Conservation (phyloP, 768 basidiomycete species). For the Termitomyces sp. region DNA sequence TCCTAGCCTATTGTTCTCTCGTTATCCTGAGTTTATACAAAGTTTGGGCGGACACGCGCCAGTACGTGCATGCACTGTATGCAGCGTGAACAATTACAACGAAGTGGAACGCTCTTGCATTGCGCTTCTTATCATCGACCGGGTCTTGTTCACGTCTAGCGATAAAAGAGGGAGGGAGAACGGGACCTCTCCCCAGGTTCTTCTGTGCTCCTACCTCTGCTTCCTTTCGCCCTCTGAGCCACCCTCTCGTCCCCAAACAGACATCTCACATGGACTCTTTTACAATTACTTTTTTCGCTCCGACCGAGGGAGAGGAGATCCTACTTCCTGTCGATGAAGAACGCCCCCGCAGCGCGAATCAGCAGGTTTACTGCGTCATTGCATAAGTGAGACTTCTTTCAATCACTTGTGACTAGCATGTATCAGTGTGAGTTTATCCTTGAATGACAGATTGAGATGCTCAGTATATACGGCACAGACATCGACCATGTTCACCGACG, state of each 20-base stretch:
- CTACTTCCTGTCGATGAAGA: conserved; percentile 1
- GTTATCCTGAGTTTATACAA: background rate
- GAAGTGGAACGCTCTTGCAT: background rate
- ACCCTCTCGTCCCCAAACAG: background rate
- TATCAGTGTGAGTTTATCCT: background rate
- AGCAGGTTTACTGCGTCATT: conserved; percentile 6
- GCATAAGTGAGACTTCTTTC: background rate
- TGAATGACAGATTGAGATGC: background rate
- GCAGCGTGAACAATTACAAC: background rate
- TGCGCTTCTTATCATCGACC: background rate
- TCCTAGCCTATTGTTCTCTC: background rate
- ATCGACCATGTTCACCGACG: background rate
- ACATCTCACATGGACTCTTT: conserved; percentile 9
- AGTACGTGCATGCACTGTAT: background rate
- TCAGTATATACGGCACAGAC: too few species aligned
- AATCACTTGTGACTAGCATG: background rate
- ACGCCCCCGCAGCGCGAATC: background rate
- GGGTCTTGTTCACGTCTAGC: background rate
- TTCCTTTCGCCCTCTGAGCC: background rate
- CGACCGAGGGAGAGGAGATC: conserved; percentile 3
- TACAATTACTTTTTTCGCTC: background rate
- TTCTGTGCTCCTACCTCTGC: background rate
- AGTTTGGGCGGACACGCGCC: background rate
- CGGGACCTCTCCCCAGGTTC: background rate
- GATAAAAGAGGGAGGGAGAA: background rate